Conservation (phyloP, 1,284 basidiomycete genomes). For the Irpex rosettiformis region DNA sequence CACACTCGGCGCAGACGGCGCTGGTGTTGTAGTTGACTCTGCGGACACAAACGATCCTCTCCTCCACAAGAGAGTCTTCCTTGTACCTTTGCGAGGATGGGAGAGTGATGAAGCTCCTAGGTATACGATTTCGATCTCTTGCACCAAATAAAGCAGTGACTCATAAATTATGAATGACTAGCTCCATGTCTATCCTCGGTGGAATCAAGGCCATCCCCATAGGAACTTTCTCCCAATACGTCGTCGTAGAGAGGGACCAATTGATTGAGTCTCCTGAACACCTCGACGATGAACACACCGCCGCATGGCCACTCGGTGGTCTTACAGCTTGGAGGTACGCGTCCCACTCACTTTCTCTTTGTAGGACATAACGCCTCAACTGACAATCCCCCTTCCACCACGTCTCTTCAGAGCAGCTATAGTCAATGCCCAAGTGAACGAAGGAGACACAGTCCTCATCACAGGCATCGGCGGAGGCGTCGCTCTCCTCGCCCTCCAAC, state of each 20-base stretch:
- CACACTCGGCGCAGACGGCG: constrained; percentile 72
- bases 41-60: constrained; percentile 50
- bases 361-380: not conserved
- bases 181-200: constrained; percentile 46
- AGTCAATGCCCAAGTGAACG: constrained; percentile 61
- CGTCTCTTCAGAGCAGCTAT: constrained; percentile 47
- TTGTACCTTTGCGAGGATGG: constrained; percentile 78
- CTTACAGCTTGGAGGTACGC: constrained; percentile 80
- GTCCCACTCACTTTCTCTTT: not conserved
- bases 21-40: constrained; percentile 65
- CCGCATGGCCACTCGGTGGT: constrained; percentile 75
- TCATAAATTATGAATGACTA: constrained; percentile 1
- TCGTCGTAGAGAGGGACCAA: constrained; percentile 68
- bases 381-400: too few relatives aligned
- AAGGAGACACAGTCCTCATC: constrained; percentile 75
- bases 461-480: constrained; percentile 84
- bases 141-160: not conserved
- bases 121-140: constrained; percentile 36
- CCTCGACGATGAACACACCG: constrained; percentile 65
- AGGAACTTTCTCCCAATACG: constrained; percentile 79
- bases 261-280: constrained; percentile 68
- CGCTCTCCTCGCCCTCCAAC: constrained; percentile 72
- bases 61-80: constrained; percentile 67
- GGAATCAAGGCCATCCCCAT: constrained; percentile 46
- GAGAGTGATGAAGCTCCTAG: constrained; percentile 50